These are phyloP conservation scores for Chytriomyces confervae DNA, from an alignment of 192 early-diverging fungal species.

Conservation along the genomic window DNA sequence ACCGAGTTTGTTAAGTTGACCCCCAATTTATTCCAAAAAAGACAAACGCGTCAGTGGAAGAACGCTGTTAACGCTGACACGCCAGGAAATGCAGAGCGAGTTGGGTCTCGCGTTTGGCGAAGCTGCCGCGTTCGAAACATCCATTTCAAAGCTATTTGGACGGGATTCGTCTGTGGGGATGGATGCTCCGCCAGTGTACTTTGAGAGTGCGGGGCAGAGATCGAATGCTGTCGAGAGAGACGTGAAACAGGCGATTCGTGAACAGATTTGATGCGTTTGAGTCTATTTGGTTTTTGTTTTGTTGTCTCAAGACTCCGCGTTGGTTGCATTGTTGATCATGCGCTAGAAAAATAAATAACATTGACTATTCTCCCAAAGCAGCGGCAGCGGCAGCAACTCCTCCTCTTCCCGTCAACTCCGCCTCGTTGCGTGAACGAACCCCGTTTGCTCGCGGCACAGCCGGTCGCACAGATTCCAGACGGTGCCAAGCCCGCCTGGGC, in stretches of 20 bases:
- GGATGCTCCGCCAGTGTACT: background rate
- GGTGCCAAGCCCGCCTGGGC: background rate
- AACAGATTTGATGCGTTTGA: no score
- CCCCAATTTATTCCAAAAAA: no score
- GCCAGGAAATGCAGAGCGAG: background rate
- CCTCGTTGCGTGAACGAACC: background rate
- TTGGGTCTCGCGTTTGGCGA: background rate
- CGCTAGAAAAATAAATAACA: no score
- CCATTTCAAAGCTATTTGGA: background rate
- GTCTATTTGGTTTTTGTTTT: no score
- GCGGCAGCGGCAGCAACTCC: no score
- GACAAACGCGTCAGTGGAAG: background rate
- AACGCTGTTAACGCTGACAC: background rate
- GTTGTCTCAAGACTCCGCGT: no score
- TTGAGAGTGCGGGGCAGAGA: background rate
- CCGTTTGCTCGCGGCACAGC: background rate
- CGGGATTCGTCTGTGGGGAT: background rate
- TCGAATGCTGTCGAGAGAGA: no score
- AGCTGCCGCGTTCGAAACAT: background rate
- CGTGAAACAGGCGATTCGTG: no score
- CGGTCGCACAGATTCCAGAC: background rate
- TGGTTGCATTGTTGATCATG: no score
- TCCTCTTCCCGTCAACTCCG: background rate
- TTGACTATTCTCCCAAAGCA: no score
- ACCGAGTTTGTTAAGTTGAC: no score